Evolutionary conservation across 805 yeast genomes (phyloP), one percentile per base, ranked within the genome.

Genomic region (Candida xiaguanensis): DNA sequence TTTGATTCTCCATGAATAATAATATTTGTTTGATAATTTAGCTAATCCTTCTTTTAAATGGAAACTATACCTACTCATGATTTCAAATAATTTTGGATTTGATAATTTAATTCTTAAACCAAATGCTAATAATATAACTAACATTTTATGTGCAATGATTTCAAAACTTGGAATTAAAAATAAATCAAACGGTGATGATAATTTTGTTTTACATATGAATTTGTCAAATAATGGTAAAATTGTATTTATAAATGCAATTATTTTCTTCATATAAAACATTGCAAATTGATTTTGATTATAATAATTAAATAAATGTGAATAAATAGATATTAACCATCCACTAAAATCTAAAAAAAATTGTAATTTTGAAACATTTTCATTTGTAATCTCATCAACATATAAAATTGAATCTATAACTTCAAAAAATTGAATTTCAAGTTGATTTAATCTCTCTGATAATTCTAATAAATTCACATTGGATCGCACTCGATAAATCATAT

Each of bases 401-500:
- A 20, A 15, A 4, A 19, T 5, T 5, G 16, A 17, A 22, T 16
- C 18, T 3, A 13, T 11, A 5, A 22, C 5, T 8, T 31, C n/a
- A 5, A 16, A 3, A 31, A 19, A 31, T 13, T 16, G 7, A 9
- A 19, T 4, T 11, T 31, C 34, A 8, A 22, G 22, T 3, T 16
- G 5, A 14, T 14, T 20, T 14, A 31, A 22, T 31, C 19, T 31
- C 8, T 31, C 17, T 8, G 34, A 4, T 14, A 33, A 23, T 16
- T 23, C 36, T n/a, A 15, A 8, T 11, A 33, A 33, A 7, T 23
- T 34, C 11, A 34, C 36, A 16, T 19, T 17, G 15, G 29, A 25
- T 34, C 23, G 15, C 8, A 34, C 24, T 25, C 17, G 23, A 25
- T 24, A 34, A 16, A 34, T 34, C 36, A 34, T 34, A 12, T 24